Conservation (phyloP, 345 rosid genomes). For the Citrus cavaleriei region DNA sequence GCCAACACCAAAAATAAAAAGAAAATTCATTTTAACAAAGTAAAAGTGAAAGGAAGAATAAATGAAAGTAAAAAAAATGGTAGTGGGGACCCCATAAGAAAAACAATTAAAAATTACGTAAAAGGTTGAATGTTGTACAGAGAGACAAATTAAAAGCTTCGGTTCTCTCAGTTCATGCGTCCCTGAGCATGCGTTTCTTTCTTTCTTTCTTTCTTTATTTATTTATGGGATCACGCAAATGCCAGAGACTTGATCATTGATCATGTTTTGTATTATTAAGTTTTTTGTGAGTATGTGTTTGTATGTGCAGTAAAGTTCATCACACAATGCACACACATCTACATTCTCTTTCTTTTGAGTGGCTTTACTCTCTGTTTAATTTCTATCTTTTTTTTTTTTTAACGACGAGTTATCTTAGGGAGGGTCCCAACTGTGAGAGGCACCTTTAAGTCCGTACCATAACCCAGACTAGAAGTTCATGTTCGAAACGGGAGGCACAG, state of each 20-base stretch:
- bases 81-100: background rate
- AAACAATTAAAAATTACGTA: background rate
- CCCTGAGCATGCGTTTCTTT: conserved; percentile 3
- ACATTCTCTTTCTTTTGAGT: background rate
- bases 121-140: background rate
- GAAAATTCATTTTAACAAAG: too few relatives aligned
- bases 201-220: background rate
- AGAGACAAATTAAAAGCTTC: background rate
- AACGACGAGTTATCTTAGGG: too few relatives aligned
- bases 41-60: too few relatives aligned
- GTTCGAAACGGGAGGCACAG: too few relatives aligned
- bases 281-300: background rate
- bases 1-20: too few relatives aligned
- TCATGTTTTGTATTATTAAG: background rate
- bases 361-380: background rate
- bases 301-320: background rate
- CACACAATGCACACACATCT: background rate
- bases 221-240: conserved; percentile 16
- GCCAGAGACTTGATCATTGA: background rate
- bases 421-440: too few relatives aligned
- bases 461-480: too few relatives aligned
- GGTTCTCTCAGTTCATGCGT: background rate
- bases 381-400: too few relatives aligned
- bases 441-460: too few relatives aligned
- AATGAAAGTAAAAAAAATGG: background rate